Percentiles rank a stretch among this genome's conserved stretches.
Evolutionary conservation across 2,329 filamentous ascomycete species (phyloP).

Genomic region (Exophiala phaeomuriformis): DNA sequence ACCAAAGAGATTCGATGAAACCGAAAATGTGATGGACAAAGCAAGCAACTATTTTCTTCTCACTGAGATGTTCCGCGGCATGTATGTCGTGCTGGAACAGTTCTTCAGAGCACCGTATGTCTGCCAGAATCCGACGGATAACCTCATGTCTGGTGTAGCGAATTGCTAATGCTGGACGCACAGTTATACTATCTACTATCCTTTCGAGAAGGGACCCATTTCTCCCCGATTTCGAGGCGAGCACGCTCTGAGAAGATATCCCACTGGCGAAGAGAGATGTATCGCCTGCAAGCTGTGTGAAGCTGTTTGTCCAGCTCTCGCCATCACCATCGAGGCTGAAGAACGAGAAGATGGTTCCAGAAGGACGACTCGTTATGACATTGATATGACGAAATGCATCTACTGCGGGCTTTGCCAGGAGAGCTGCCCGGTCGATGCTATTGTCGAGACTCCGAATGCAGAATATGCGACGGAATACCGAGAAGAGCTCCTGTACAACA

Average conservation of each 20-base stretch:
- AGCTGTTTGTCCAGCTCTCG: conserved; percentile 93
- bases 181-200: conserved; percentile 97
- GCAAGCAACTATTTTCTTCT: conserved; percentile 91
- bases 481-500: conserved; percentile 96
- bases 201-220: conserved; percentile 98
- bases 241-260: conserved; percentile 92
- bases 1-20: conserved; percentile 71
- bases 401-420: conserved; percentile 99
- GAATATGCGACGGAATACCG: conserved; percentile 71
- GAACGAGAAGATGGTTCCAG: conserved; percentile 93
- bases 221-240: conserved; percentile 97
- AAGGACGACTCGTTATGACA: conserved; percentile 94
- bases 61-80: conserved; percentile 91
- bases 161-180: not conserved
- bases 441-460: conserved; percentile 67
- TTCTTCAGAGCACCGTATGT: conserved; percentile 97
- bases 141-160: not conserved
- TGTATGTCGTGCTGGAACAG: conserved; percentile 97
- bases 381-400: conserved; percentile 99
- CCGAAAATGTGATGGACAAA: conserved; percentile 71
- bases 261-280: conserved; percentile 95
- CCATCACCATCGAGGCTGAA: conserved; percentile 98
- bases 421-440: conserved; percentile 96
- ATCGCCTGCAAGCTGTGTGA: conserved; percentile 99
- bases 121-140: not conserved